Percentiles rank a stretch among this genome's conserved stretches.
Evolutionary conservation across 768 basidiomycete species (phyloP).

Genomic region (Hygrophorus russula): DNA sequence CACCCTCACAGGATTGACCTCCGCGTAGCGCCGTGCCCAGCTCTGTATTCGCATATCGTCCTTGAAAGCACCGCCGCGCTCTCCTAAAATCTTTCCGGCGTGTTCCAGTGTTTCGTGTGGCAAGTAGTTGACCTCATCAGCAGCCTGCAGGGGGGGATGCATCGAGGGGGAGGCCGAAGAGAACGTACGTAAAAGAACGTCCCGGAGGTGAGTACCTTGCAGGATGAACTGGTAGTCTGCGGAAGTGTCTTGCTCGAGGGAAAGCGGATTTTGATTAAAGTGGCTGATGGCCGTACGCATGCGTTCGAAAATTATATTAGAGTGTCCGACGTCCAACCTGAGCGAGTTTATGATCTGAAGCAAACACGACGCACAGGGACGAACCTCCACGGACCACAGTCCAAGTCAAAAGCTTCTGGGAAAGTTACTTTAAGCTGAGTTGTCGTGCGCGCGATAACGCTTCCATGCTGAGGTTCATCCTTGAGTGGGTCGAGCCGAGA

Average conservation of each 20-base stretch:
- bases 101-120: conserved; percentile 28
- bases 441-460: conserved; percentile 35
- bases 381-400: conserved; percentile 40
- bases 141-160: conserved; percentile 24
- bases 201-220: conserved; percentile 62
- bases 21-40: conserved; percentile 67
- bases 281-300: conserved; percentile 57
- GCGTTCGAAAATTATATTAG: conserved; percentile 52
- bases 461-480: conserved; percentile 43
- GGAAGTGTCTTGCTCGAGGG: conserved; percentile 18
- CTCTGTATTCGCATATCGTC: conserved; percentile 69
- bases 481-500: conserved; percentile 51
- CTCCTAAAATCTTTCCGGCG: conserved; percentile 8
- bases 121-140: conserved; percentile 28
- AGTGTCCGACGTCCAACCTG: conserved; percentile 55
- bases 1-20: conserved; percentile 44
- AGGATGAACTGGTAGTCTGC: conserved; percentile 45
- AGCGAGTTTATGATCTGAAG: too few species aligned
- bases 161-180: conserved; percentile 18
- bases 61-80: conserved; percentile 40
- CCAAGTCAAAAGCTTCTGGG: conserved; percentile 30
- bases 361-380: neutral
- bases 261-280: conserved; percentile 41
- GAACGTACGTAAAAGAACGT: conserved; percentile 56
- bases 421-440: conserved; percentile 53